Evolutionary conservation across 371 early-diverging fungal genomes (phyloP).

Genomic region (Mucor saturninus): DNA sequence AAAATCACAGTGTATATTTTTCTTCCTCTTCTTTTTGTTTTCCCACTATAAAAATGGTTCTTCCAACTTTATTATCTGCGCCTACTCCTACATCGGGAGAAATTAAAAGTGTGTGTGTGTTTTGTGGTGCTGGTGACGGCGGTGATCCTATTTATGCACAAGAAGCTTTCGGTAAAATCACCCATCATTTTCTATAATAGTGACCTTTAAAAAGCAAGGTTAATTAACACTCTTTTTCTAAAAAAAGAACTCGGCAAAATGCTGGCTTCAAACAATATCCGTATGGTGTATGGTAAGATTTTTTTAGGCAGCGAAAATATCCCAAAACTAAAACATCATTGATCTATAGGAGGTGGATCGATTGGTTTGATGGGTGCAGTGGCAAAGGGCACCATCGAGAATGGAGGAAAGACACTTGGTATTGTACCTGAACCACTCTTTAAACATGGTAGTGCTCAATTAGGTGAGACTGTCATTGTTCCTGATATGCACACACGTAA

Average conservation of each 20-base stretch:
- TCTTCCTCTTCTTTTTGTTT: neutral
- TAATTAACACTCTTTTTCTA: neutral
- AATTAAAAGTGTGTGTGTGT: slow-evolving; percentile 72
- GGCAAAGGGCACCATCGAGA: slow-evolving; percentile 64
- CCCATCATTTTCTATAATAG: neutral
- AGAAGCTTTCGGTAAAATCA: slow-evolving; percentile 55
- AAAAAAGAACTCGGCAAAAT: slow-evolving; percentile 62
- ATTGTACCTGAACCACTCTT: slow-evolving; percentile 78
- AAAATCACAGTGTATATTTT: neutral
- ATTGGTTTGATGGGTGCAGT: slow-evolving; percentile 83
- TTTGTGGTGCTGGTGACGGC: slow-evolving; percentile 71
- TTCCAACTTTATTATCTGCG: neutral
- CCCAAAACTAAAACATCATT: no score
- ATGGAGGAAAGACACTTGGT: slow-evolving; percentile 63
- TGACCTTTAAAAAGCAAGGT: no score
- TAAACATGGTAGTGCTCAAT: slow-evolving; percentile 45
- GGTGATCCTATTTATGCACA: slow-evolving; percentile 60
- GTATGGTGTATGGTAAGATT: slow-evolving; percentile 77
- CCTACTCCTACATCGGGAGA: neutral
- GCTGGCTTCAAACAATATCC: slow-evolving; percentile 64
- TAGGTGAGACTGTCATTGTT: slow-evolving; percentile 71
- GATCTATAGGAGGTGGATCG: slow-evolving; percentile 69
- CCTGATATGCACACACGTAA: slow-evolving; percentile 89
- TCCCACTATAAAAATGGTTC: neutral
- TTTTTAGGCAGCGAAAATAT: neutral